phyloP scores from a whole-genome alignment of 2,329 filamentous ascomycete species.

The Zasmidium citrigriseum region DNA sequence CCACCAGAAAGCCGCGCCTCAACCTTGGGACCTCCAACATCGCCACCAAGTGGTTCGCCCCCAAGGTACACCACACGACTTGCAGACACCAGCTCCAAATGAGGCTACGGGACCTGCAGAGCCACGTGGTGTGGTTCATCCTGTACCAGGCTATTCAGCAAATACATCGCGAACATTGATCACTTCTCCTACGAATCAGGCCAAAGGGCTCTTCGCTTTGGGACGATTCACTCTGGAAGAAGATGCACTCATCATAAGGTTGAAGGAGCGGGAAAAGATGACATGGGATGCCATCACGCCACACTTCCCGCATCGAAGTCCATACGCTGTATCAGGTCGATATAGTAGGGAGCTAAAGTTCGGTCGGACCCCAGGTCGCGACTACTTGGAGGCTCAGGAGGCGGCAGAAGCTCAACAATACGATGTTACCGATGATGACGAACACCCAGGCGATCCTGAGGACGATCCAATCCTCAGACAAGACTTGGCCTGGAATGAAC shows the following conservation, averaged over 20 bases:
- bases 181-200: conserved; percentile 2
- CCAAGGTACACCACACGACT: too few species aligned
- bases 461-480: neutral
- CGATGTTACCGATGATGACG: neutral
- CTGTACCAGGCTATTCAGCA: conserved; percentile 12
- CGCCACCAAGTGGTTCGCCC: too few species aligned
- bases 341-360: conserved; percentile 15
- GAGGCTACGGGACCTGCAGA: too few species aligned
- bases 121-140: too few species aligned
- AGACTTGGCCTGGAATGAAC: conserved; percentile 30
- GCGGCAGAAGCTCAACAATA: neutral
- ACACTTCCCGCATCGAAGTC: conserved; percentile 29
- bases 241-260: conserved; percentile 37
- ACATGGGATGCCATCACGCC: conserved; percentile 38
- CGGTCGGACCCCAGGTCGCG: conserved; percentile 5
- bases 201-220: neutral
- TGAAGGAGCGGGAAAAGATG: conserved; percentile 41
- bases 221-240: conserved; percentile 17
- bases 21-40: too few species aligned
- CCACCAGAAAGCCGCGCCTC: too few species aligned
- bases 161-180: conserved; percentile 20
- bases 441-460: neutral
- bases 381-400: conserved; percentile 3
- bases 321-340: conserved; percentile 20
- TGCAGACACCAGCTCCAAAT: too few species aligned